phyloP scores from a whole-genome alignment of 768 basidiomycete species.

The Trametes maxima region DNA sequence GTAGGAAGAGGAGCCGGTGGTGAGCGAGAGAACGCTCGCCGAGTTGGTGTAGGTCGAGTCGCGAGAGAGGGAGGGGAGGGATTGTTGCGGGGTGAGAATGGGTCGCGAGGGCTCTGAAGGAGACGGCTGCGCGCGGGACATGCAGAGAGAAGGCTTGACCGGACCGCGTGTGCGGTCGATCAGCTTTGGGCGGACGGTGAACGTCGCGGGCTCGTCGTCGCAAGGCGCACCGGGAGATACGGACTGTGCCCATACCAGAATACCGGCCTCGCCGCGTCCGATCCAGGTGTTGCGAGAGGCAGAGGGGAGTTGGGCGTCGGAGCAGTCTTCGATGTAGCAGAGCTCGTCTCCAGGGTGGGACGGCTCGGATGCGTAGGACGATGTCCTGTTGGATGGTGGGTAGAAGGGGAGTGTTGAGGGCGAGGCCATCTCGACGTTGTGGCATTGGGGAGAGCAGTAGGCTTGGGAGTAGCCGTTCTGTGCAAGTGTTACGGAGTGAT shows the following conservation, averaged over 20 bases:
- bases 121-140: slow-evolving; percentile 42
- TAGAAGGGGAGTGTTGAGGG: slow-evolving; percentile 15
- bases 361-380: slow-evolving; percentile 16
- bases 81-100: slow-evolving; percentile 26
- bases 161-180: slow-evolving; percentile 10
- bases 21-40: slow-evolving; percentile 44
- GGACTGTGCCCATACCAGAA: slow-evolving; percentile 43
- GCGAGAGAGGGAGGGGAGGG: slow-evolving; percentile 29
- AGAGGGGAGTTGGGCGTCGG: neutral
- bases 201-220: slow-evolving; percentile 4
- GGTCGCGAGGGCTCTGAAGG: slow-evolving; percentile 26
- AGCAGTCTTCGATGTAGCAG: slow-evolving; percentile 5
- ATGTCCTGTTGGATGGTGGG: slow-evolving; percentile 5
- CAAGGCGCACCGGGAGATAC: slow-evolving; percentile 28
- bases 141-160: slow-evolving; percentile 40
- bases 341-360: slow-evolving; percentile 16
- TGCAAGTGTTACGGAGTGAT: slow-evolving; percentile 26
- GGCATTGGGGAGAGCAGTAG: slow-evolving; percentile 59
- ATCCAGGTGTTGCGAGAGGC: slow-evolving; percentile 33
- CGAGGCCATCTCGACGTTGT: slow-evolving; percentile 35
- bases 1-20: slow-evolving; percentile 51
- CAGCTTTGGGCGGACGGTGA: slow-evolving; percentile 20
- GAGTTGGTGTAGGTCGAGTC: slow-evolving; percentile 15
- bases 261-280: slow-evolving; percentile 46
- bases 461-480: slow-evolving; percentile 39